phyloP scores from a whole-genome alignment of 768 basidiomycete genomes.

The Omphalotus guepiniiformis region DNA sequence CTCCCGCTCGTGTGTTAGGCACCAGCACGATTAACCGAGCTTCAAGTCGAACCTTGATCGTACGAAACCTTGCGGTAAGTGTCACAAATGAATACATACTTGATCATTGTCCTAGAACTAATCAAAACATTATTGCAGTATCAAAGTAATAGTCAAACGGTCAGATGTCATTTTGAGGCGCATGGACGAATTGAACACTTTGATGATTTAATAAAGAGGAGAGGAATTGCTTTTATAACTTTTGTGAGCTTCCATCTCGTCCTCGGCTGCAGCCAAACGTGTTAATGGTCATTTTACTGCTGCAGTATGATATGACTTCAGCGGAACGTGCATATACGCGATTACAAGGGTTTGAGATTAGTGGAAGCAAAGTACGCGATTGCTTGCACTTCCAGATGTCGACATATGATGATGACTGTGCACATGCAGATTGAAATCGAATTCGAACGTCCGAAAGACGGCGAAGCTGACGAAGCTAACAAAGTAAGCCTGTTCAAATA shows the following conservation, averaged over 20 bases:
- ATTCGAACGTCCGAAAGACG: not conserved
- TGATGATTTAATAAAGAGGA: slow-evolving; percentile 1
- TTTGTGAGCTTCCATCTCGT: slow-evolving; percentile 2
- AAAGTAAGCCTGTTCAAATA: not conserved
- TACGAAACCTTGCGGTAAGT: slow-evolving; percentile 1
- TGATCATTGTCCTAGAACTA: not conserved
- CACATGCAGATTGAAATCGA: not conserved
- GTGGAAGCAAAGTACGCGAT: not conserved
- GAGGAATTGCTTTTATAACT: slow-evolving; percentile 2
- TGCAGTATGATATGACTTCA: slow-evolving; percentile 1
- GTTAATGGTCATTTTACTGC: not conserved
- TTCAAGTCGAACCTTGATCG: not conserved
- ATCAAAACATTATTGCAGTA: not conserved
- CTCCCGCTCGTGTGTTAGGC: not conserved
- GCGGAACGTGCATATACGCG: not conserved
- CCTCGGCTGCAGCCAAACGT: not conserved
- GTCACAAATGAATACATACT: not conserved
- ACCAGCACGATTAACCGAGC: not conserved
- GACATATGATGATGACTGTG: not conserved
- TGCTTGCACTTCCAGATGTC: not conserved
- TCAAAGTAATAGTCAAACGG: not conserved
- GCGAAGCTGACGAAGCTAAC: not conserved
- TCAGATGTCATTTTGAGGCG: not conserved
- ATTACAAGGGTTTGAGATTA: not conserved
- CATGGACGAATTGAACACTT: slow-evolving; percentile 1